A percentile compares a stretch with the other conserved stretches of the same genome.
phyloP scores from a whole-genome alignment of 495 filamentous ascomycete genomes.

The Podospora pseudoanserina region DNA sequence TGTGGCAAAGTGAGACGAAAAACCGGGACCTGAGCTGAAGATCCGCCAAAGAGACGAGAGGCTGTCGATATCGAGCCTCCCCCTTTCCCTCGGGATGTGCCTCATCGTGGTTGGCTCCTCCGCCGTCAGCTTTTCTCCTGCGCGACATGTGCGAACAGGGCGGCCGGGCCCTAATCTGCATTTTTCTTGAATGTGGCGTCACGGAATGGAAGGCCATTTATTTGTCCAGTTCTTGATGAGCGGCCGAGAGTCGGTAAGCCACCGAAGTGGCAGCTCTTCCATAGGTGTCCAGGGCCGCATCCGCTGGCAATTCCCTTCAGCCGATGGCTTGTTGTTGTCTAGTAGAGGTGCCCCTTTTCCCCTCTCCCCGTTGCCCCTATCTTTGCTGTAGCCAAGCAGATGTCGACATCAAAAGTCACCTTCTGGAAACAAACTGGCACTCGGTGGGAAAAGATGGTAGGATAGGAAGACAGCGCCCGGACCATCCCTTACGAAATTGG shows the following conservation, averaged over 20 bases:
- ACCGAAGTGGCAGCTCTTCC: not conserved
- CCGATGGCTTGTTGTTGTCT: not conserved
- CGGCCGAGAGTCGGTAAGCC: slow-evolving; percentile 6
- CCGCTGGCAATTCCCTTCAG: not conserved
- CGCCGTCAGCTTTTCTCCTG: not conserved
- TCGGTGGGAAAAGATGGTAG: not conserved
- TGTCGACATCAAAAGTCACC: not conserved
- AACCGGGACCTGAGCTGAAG: not conserved
- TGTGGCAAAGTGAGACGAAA: slow-evolving; percentile 9
- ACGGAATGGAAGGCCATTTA: slow-evolving; percentile 10
- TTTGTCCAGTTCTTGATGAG: not conserved
- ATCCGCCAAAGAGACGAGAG: not conserved
- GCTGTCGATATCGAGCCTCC: not conserved
- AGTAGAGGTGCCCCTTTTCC: slow-evolving; percentile 2
- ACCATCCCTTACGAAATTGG: no score
- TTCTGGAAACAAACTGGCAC: not conserved
- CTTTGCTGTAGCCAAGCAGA: not conserved
- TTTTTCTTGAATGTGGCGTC: slow-evolving; percentile 14
- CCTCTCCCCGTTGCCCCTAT: slow-evolving; percentile 22
- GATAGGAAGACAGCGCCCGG: not conserved
- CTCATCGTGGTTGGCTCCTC: slow-evolving; percentile 4
- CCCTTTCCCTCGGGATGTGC: slow-evolving; percentile 4
- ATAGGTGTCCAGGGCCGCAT: not conserved
- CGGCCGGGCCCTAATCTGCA: slow-evolving; percentile 4
- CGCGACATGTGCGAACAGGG: slow-evolving; percentile 4